Evolutionary conservation across 345 rosid genomes (phyloP), one percentile per base, ranked within the genome.

Genomic region (Rhizophora apiculata): DNA sequence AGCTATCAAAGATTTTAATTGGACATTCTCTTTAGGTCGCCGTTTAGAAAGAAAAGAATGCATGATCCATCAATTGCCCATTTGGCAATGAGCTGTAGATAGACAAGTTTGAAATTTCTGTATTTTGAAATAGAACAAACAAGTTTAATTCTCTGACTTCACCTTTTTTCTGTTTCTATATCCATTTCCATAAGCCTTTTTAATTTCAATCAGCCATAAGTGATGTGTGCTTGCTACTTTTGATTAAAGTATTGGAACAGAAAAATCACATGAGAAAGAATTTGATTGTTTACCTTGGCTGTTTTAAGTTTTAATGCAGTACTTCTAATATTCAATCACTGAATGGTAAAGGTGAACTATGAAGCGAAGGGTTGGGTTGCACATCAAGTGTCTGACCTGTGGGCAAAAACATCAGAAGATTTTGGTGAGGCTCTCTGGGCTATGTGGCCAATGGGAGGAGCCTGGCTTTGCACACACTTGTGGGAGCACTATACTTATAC

Each of bases 361-460:
- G 84, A 79, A 73, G 88, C 88, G 53, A 81, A 82, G 30, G 99
- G 98, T 60, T 95, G 99, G 99, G 91, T 90, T 70, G 88, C 77
- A 63, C 98, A 95, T 86, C 96, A 90, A 76, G 86, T 84, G 62
- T 75, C 93, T 62, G 99, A 95, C 73, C 72, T 95, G 70, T 95
- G 99, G 99, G 96, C 96, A 29, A 95, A 88, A 80, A 80, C 98
- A 69, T 95, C 99, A 26, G 87, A 88, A 15, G 88, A 84, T 84
- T 69, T 65, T 60, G 96, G 99, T 58, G 66, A 87, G 16, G 96
- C 85, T 67, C 79, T 78, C 48, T 95, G 92, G 93, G 92, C 92
- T 20, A 65, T 95, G 29, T 95, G 99, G 99, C 98, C 96, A 24
- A 95, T 95, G 98, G 99, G 99, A 55, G 99, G 99, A 65, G 89